Evolutionary conservation across 345 rosid genomes (phyloP), one percentile per base, ranked within the genome.

Genomic region (Eucalyptus guilfoylei): DNA sequence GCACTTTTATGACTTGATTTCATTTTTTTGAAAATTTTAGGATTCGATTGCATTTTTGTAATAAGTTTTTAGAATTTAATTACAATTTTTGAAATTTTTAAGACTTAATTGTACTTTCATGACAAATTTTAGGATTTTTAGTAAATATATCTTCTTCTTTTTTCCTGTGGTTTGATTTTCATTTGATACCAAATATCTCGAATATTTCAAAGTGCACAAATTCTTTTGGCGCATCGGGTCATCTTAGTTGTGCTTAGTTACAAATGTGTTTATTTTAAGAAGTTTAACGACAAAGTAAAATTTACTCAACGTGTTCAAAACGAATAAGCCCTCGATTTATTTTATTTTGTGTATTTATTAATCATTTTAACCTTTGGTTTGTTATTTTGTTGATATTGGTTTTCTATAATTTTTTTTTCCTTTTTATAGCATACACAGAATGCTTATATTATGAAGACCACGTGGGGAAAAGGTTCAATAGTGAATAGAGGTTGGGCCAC

Each of bases 31-130:
- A 52, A 52, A 52, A 8, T 8, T 52, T 52, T 21, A 52, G 11
- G 0, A 52, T 0, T 52, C 0, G 0, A 52, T 52, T 52, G 2
- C 26, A 8, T 52, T 52, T 52, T 52, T 0, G 11, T 52, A 0
- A 8, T 21, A 4, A 52, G 0, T 21, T 52, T 52, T 8, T 52
- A 52, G 2, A 52, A 52, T 52, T 52, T 52, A 52, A 52, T 52
- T 52, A 2, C 1, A 21, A 52, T 4, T 52, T 52, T 4, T 52
- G 2, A 52, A 52, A 8, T 1, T 52, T 52, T 52, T 0, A 19
- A 0, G 0, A 2, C 2, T 52, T 21, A 21, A 52, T 52, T 21
- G 2, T 21, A 52, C 1, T 52, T 52, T 52, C 26, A 52, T 21
- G 11, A 52, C 0, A 52, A 52, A 1, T 4, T 52, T 21, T 1